Evolutionary conservation across 495 filamentous ascomycete species (phyloP).

Genomic region (Penicillium dipodomyicola): DNA sequence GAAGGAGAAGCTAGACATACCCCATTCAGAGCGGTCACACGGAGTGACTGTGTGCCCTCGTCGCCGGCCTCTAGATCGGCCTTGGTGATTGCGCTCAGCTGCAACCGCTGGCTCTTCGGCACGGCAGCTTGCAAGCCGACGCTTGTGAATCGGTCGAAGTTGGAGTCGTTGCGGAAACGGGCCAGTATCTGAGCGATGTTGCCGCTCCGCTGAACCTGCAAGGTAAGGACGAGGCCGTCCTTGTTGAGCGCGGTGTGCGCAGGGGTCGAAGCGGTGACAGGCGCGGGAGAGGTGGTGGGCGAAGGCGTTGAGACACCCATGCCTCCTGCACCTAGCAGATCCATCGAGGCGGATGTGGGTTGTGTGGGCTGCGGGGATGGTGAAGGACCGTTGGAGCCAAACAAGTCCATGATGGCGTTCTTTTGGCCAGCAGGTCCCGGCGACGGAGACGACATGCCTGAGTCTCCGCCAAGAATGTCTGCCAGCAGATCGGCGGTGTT

Average conservation of each 20-base stretch:
- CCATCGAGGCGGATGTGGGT: constrained; percentile 44
- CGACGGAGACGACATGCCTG: constrained; percentile 52
- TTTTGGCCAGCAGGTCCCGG: constrained; percentile 49
- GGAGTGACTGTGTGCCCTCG: constrained; percentile 87
- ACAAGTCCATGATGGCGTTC: constrained; percentile 83
- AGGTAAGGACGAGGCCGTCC: constrained; percentile 74
- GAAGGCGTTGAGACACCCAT: constrained; percentile 45
- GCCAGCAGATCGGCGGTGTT: constrained; percentile 85
- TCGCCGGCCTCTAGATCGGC: constrained; percentile 70
- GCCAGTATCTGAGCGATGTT: constrained; percentile 70
- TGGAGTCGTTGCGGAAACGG: constrained; percentile 75
- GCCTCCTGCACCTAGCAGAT: constrained; percentile 43
- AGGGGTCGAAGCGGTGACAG: constrained; percentile 36
- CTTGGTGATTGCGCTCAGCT: constrained; percentile 81
- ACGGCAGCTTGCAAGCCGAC: constrained; percentile 91
- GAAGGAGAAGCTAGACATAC: constrained; percentile 57
- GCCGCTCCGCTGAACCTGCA: constrained; percentile 77
- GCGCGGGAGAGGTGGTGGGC: constrained; percentile 38
- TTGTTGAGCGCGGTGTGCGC: constrained; percentile 77
- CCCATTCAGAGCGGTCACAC: constrained; percentile 75
- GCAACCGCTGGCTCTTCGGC: constrained; percentile 89
- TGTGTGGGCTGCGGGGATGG: constrained; percentile 37
- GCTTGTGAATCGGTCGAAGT: constrained; percentile 59
- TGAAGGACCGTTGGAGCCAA: constrained; percentile 44
- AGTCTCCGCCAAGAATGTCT: constrained; percentile 66